Percentiles rank a stretch among this genome's conserved stretches.
These are phyloP conservation scores for Henningerozyma blattae DNA, from an alignment of 805 yeast genomes.

Conservation along the genomic window DNA sequence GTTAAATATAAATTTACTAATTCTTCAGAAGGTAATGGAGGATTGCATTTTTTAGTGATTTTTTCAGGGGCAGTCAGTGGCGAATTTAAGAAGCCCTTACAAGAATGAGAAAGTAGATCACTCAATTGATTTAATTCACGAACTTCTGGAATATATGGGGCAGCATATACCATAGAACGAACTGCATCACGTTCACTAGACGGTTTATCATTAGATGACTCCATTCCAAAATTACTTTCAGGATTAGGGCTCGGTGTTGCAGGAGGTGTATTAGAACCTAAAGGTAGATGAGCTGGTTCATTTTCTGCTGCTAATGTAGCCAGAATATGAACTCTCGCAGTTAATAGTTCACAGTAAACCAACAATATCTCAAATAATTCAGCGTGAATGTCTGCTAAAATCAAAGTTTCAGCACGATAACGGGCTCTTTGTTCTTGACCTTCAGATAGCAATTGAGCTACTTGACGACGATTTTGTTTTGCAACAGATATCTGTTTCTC, in stretches of 20 bases:
- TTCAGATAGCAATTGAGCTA: constrained; percentile 54
- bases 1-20: constrained; percentile 58
- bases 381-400: constrained; percentile 68
- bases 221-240: no score
- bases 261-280: constrained; percentile 44
- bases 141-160: constrained; percentile 56
- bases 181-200: no score
- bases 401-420: constrained; percentile 73
- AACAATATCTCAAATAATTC: constrained; percentile 73
- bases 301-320: constrained; percentile 19
- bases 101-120: constrained; percentile 57
- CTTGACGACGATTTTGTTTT: constrained; percentile 58
- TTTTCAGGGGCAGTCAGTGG: constrained; percentile 49
- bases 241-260: no score
- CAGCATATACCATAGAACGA: constrained; percentile 52
- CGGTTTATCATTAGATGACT: no score
- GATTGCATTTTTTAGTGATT: constrained; percentile 47
- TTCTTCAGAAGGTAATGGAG: constrained; percentile 53
- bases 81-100: constrained; percentile 24
- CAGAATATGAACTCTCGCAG: constrained; percentile 61
- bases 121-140: constrained; percentile 53
- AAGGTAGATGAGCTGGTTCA: constrained; percentile 24
- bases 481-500: constrained; percentile 65
- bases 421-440: constrained; percentile 77
- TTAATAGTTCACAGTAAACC: constrained; percentile 66